These are phyloP conservation scores for Myriosclerotinia curreyana DNA, from an alignment of 2,329 filamentous ascomycete species.

Conservation along the genomic window DNA sequence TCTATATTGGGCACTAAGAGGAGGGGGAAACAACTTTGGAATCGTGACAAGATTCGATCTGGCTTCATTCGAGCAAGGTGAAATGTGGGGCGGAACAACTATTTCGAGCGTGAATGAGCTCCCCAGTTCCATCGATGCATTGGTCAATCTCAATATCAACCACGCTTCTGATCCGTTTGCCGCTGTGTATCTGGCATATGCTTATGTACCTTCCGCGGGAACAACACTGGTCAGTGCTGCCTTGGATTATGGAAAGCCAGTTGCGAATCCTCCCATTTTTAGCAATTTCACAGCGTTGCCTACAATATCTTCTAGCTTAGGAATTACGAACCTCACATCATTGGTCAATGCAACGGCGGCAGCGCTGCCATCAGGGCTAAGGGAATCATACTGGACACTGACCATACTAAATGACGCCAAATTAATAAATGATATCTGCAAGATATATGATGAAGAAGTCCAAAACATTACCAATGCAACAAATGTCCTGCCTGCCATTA, in stretches of 20 bases:
- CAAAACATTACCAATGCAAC: conserved; percentile 21
- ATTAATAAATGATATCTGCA: conserved; percentile 25
- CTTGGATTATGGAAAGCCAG: conserved; percentile 15
- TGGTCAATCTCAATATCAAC: conserved; percentile 13
- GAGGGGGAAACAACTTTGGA: conserved; percentile 42
- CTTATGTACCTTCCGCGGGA: background rate
- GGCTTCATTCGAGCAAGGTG: conserved; percentile 38
- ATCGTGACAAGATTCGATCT: conserved; percentile 50
- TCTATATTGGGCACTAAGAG: conserved; percentile 53
- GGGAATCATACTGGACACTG: conserved; percentile 11
- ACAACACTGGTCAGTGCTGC: background rate
- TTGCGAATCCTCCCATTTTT: conserved; percentile 25
- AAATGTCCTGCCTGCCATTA: conserved; percentile 25
- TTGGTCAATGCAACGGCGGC: conserved; percentile 25
- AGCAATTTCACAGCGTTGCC: conserved; percentile 25
- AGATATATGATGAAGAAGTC: conserved; percentile 29
- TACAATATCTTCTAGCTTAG: conserved; percentile 8
- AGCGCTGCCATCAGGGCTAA: conserved; percentile 1
- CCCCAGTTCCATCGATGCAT: background rate
- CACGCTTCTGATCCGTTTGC: conserved; percentile 16
- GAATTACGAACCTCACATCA: conserved; percentile 23
- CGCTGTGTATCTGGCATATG: conserved; percentile 4
- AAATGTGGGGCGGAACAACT: conserved; percentile 26
- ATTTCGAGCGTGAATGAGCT: background rate
- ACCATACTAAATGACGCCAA: conserved; percentile 7